Conservation (phyloP, 257 asterid genomes). For the Catharanthus roseus region DNA sequence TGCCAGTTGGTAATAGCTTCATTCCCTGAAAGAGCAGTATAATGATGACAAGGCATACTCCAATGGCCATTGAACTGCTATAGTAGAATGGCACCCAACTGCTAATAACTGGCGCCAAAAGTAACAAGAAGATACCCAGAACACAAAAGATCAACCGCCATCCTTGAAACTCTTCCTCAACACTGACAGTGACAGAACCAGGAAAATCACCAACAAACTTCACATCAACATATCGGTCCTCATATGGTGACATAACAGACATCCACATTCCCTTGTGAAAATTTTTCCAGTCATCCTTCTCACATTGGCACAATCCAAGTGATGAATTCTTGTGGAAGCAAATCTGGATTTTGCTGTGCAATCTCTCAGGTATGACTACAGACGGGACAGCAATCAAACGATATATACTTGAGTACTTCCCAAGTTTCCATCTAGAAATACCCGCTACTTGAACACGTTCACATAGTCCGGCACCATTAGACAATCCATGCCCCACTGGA, state of each 20-base stretch:
- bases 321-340: constrained; percentile 79
- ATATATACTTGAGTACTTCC: constrained; percentile 65
- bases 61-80: constrained; percentile 88
- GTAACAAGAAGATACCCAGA: constrained; percentile 54
- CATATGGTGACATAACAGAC: constrained; percentile 64
- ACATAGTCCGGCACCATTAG: constrained; percentile 45
- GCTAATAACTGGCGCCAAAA: constrained; percentile 77
- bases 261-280: constrained; percentile 54
- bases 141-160: constrained; percentile 69
- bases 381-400: constrained; percentile 63
- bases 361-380: constrained; percentile 51
- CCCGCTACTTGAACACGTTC: constrained; percentile 65
- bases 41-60: constrained; percentile 70
- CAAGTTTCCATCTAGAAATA: constrained; percentile 56
- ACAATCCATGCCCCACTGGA: constrained; percentile 30
- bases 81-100: constrained; percentile 95
- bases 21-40: constrained; percentile 91
- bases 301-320: constrained; percentile 63
- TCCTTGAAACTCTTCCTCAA: constrained; percentile 59
- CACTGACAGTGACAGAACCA: constrained; percentile 57
- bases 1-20: constrained; percentile 84
- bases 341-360: constrained; percentile 52
- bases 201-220: constrained; percentile 56
- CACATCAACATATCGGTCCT: constrained; percentile 63
- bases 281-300: constrained; percentile 57